phyloP scores from a whole-genome alignment of 345 rosid genomes.

The Cardiospermum halicacabum region DNA sequence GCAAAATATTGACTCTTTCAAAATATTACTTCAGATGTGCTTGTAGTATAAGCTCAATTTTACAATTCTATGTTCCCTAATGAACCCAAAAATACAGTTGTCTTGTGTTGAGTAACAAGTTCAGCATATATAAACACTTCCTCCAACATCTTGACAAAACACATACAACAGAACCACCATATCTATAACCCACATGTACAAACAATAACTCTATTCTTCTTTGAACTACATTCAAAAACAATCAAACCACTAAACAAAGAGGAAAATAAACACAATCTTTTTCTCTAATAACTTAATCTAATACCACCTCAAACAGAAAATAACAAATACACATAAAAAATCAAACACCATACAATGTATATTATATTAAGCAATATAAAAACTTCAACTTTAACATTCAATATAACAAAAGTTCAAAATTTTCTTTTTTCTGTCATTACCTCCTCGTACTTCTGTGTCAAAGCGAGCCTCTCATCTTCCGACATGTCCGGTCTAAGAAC shows the following conservation, averaged over 20 bases:
- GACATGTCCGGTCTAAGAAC: slow-evolving; percentile 96
- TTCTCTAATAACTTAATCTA: background rate
- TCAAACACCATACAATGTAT: background rate
- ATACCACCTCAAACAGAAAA: background rate
- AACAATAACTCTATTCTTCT: background rate
- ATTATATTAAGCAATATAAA: background rate
- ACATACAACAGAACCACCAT: too few relatives aligned
- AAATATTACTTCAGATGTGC: background rate
- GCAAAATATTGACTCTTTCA: background rate
- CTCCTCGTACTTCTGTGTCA: slow-evolving; percentile 98
- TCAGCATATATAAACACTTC: too few relatives aligned
- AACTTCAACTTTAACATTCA: background rate
- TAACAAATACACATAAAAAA: background rate
- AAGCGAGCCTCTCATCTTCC: slow-evolving; percentile 82
- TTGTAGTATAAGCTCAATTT: background rate
- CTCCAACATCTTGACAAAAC: too few relatives aligned
- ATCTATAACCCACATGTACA: background rate
- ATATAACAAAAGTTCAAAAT: background rate
- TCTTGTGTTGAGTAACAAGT: too few relatives aligned
- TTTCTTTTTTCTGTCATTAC: slow-evolving; percentile 27
- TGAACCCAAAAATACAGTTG: background rate
- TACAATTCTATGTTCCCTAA: background rate
- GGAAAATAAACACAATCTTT: background rate
- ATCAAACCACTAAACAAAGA: background rate
- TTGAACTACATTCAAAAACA: background rate